Evolutionary conservation across 768 basidiomycete species (phyloP).

Genomic region (Xerocomellus amylosporus): DNA sequence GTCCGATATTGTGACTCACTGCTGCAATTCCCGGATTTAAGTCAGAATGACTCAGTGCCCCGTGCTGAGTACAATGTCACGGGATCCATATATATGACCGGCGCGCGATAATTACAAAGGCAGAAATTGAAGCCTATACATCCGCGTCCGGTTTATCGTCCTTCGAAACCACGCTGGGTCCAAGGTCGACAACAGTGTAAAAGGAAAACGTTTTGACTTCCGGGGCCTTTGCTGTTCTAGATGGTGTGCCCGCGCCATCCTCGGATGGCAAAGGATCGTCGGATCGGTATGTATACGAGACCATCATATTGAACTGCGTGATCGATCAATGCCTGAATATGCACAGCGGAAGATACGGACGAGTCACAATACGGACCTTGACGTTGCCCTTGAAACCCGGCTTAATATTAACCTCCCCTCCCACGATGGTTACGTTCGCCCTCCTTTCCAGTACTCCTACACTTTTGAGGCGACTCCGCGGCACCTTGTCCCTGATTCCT

Average conservation of each 20-base stretch:
- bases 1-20: not conserved
- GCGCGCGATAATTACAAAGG: not conserved
- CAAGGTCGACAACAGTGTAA: slow-evolving; percentile 81
- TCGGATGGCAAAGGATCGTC: slow-evolving; percentile 77
- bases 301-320: slow-evolving; percentile 88
- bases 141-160: slow-evolving; percentile 42
- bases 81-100: not conserved
- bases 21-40: not conserved
- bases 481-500: slow-evolving; percentile 45
- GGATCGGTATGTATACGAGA: slow-evolving; percentile 90
- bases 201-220: slow-evolving; percentile 90
- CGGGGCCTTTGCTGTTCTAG: slow-evolving; percentile 48
- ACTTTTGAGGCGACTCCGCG: slow-evolving; percentile 49
- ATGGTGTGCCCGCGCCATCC: slow-evolving; percentile 49
- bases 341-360: slow-evolving; percentile 40
- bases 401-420: slow-evolving; percentile 83
- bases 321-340: not conserved
- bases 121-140: slow-evolving; percentile 4
- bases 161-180: slow-evolving; percentile 59
- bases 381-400: slow-evolving; percentile 75
- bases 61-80: not conserved
- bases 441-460: slow-evolving; percentile 85
- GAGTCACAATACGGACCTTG: slow-evolving; percentile 66
- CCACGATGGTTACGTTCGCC: slow-evolving; percentile 86
- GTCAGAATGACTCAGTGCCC: not conserved